Conservation (phyloP, 441 rosid genomes). For the Erysimum pusillum region DNA sequence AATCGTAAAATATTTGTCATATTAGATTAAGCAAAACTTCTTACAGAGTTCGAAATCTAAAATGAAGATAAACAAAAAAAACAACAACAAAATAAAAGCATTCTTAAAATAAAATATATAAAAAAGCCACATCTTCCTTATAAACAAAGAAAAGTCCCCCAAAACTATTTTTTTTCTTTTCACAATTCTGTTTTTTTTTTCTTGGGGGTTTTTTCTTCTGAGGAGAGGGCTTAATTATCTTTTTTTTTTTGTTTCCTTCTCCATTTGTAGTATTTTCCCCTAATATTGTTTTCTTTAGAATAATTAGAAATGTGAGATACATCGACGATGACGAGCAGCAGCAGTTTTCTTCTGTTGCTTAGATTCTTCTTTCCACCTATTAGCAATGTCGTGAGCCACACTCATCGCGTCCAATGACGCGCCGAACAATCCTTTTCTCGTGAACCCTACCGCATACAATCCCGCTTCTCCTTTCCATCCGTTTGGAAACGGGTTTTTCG, state of each 20-base stretch:
- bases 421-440: constrained; percentile 77
- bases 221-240: constrained; percentile 66
- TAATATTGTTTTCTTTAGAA: neutral
- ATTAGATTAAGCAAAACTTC: constrained; percentile 48
- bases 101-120: constrained; percentile 20
- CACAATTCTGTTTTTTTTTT: constrained; percentile 24
- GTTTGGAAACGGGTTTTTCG: constrained; percentile 74
- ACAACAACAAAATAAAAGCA: constrained; percentile 28
- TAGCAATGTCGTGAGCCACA: constrained; percentile 69
- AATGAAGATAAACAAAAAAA: constrained; percentile 13
- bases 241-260: neutral
- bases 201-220: constrained; percentile 2
- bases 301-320: constrained; percentile 74
- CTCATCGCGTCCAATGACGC: constrained; percentile 72
- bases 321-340: constrained; percentile 71
- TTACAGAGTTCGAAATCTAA: constrained; percentile 44
- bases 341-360: constrained; percentile 59
- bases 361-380: constrained; percentile 79
- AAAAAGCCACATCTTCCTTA: constrained; percentile 73
- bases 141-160: constrained; percentile 27
- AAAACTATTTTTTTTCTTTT: constrained; percentile 6
- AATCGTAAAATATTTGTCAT: constrained; percentile 34
- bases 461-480: constrained; percentile 82
- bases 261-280: constrained; percentile 31
- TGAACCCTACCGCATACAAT: constrained; percentile 87